Evolutionary conservation across 306 rosid genomes (phyloP), one percentile per base, ranked within the genome.

Genomic region (Lathyrus aphaca): DNA sequence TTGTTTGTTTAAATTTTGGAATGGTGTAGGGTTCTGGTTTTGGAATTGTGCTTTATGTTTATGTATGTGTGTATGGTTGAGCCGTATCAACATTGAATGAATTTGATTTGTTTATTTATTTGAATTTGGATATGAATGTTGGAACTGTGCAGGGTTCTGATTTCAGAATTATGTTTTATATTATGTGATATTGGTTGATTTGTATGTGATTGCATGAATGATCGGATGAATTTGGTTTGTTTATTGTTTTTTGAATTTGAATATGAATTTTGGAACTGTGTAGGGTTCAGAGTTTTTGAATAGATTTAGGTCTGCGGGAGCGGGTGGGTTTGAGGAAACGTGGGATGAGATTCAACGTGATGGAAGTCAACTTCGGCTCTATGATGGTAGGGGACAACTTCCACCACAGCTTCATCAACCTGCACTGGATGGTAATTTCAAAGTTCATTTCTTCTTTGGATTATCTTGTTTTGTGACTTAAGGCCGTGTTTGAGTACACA

Each of bases 231-330:
- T 46, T 18, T 13, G 27, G 75, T 44, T 21, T 21, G 21, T 10
- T 48, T 61, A 0, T 8, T n/a, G n/a, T 42, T 10, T 19, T 54
- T 54, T 54, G 62, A 25, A 14, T 56, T 27, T 56, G 30, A 0
- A 57, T 29, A 58, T 30, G 25, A 8, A 15, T 25, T 46, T 21
- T 29, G 8, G 19, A 49, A 49, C 23, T 71, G 23, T 70, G 86
- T 72, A 90, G 95, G 93, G 91, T 49, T 75, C 97, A 0, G 90
- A 86, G 37, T 95, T 95, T 82, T 68, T 91, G 38, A 81, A 88
- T 13, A 76, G 86, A 64, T 95, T 87, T 71, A 89, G 88, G 74
- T 72, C 91, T 21, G 90, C 81, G 0, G 89, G 83, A 29, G 74
- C 74, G 30, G 73, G 66, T 43, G 86, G 83, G 58, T 73, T 95